Base-by-base conservation (phyloP, 2,329 filamentous ascomycete genomes). In the Nemania abortiva region DNA sequence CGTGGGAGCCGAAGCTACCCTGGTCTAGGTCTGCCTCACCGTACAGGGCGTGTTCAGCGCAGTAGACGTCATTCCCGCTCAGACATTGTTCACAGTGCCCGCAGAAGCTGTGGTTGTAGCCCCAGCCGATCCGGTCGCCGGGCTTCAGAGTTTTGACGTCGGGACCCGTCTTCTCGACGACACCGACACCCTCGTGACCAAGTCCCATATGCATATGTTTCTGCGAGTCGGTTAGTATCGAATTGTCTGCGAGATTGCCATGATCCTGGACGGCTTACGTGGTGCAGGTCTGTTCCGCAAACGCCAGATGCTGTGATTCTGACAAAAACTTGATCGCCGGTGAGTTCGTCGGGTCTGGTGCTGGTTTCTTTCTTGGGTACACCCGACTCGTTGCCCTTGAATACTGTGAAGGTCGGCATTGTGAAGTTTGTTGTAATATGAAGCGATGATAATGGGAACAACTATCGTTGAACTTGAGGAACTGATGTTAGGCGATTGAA, bases 281-380 rank as follows among this genome's bases (percentile, higher is more conserved):
- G 81, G 70, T 81, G 79, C 6, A 79, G 73, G 68, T 81, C 79
- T 64, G 90, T 92, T 58, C 88, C 89, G 77, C 91, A 92, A 60
- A 92, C 82, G 34, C 91, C 90, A 1, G 89, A 90, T 66, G 89
- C 88, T 18, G 89, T 92, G 70, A 92, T 82, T 64, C 84, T 85
- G 75, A 92, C 77, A 31, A 90, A 83, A 60, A 92, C 89, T 68
- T 91, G 82, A 78, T 89, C 84, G 59, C 81, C 79, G 1, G 74
- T 75, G 50, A 88, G 77, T 18, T 85, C 81, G 50, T 78, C 76
- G 34, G 80, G 80, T 68, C 82, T 84, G 22, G 80, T 82, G 52
- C 84, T 87, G 57, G 81, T 82, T 53, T 80, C 77, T 77, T 88
- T 80, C 66, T 84, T 78, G 74, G 90, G 87, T 66, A 82, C 82